Percentiles rank a stretch among this genome's conserved stretches.
phyloP scores from a whole-genome alignment of 306 rosid species.

The Dalbergia cochinchinensis region DNA sequence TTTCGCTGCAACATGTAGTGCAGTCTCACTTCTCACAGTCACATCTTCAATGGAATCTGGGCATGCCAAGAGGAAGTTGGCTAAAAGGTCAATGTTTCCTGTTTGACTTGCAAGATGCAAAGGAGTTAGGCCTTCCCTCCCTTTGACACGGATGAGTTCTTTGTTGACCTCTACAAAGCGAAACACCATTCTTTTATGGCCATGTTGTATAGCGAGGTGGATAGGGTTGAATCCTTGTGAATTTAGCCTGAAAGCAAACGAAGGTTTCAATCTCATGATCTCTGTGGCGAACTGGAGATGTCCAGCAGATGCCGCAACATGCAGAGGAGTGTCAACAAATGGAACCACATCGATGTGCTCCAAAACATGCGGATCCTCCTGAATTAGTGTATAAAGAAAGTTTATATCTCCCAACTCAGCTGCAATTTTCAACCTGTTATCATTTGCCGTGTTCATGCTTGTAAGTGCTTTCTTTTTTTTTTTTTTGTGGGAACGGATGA shows the following conservation, averaged over 20 bases:
- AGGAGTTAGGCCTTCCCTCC: conserved; percentile 8
- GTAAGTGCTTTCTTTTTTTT: too few species aligned
- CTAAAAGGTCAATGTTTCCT: conserved; percentile 1
- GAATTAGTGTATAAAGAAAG: background rate
- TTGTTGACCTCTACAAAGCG: background rate
- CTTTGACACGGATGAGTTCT: conserved; percentile 9
- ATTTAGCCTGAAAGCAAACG: conserved; percentile 46
- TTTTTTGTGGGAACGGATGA: too few species aligned
- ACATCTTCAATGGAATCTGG: conserved; percentile 47
- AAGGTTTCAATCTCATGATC: conserved; percentile 49
- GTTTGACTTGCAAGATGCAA: background rate
- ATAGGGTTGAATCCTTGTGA: conserved; percentile 38
- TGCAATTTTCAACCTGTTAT: background rate
- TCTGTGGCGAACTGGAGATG: conserved; percentile 38
- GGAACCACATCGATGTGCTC: conserved; percentile 15
- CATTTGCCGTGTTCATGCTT: background rate
- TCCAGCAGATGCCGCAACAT: conserved; percentile 41
- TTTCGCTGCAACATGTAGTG: conserved; percentile 47
- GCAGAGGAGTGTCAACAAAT: conserved; percentile 53
- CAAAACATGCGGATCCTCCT: conserved; percentile 16
- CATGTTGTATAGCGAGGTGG: background rate
- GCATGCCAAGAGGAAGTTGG: conserved; percentile 34
- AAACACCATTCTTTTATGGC: background rate
- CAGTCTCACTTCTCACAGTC: conserved; percentile 46
- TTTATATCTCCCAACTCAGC: conserved; percentile 20